phyloP scores from a whole-genome alignment of 768 basidiomycete genomes.

The Rhodocollybia butyracea region DNA sequence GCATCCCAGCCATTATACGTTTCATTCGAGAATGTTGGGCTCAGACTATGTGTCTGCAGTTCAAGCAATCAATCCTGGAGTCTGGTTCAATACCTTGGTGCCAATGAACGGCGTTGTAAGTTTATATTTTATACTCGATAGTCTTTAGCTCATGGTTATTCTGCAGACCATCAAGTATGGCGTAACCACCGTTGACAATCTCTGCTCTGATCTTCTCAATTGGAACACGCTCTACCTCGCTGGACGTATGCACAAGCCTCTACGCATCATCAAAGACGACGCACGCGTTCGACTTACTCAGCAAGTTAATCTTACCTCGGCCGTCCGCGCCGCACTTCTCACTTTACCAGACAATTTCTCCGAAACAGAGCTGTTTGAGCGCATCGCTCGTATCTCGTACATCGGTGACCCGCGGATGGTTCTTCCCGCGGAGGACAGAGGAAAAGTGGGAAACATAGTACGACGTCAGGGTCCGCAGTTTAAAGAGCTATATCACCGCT shows the following conservation, averaged over 20 bases:
- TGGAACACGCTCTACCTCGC: conserved; percentile 94
- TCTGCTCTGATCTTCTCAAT: conserved; percentile 86
- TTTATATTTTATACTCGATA: conserved; percentile 14
- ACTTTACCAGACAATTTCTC: conserved; percentile 80
- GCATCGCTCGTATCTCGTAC: conserved; percentile 85
- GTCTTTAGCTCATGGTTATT: background rate
- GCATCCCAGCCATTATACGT: conserved; percentile 86
- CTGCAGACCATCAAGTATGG: conserved; percentile 92
- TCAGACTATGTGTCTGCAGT: conserved; percentile 76
- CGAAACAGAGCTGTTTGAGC: conserved; percentile 78
- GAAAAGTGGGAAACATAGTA: conserved; percentile 94
- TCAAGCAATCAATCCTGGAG: conserved; percentile 75
- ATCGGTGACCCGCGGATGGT: conserved; percentile 91
- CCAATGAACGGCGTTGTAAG: conserved; percentile 81
- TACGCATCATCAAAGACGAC: conserved; percentile 90
- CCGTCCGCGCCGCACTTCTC: conserved; percentile 86
- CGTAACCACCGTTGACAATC: conserved; percentile 84
- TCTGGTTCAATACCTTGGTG: conserved; percentile 96
- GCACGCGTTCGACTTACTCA: conserved; percentile 88
- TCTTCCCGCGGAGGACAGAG: conserved; percentile 90
- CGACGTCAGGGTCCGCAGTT: conserved; percentile 79
- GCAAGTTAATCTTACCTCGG: conserved; percentile 90
- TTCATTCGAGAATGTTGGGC: conserved; percentile 83
- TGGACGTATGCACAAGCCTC: conserved; percentile 96
- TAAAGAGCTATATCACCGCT: conserved; percentile 78